Evolutionary conservation across 176 grass and related monocot genomes (phyloP).

Genomic region (bread wheat (Triticum aestivum)): IWGSC_CS_RefSeq_v2.1 NC_057806.1:428641693-428642192

Average conservation of each 20-base stretch:
- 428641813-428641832: conserved; percentile 83
- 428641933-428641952: conserved; percentile 83
- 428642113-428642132: conserved; percentile 36
- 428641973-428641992: conserved; percentile 83
- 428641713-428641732: neutral
- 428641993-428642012: conserved; percentile 90
- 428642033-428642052: conserved; percentile 61
- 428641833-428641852: conserved; percentile 97
- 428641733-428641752: neutral
- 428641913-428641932: conserved; percentile 39
- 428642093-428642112: conserved; percentile 2
- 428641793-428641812: conserved; percentile 94
- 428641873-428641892: conserved; percentile 84
- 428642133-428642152: conserved; percentile 58
- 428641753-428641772: neutral
- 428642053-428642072: conserved; percentile 34
- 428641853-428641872: conserved; percentile 95
- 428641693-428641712: conserved; percentile 3
- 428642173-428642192: conserved; percentile 95
- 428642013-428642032: conserved; percentile 67
- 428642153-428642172: conserved; percentile 94
- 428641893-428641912: neutral
- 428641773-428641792: conserved; percentile 51
- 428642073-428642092: conserved; percentile 41
- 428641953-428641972: conserved; percentile 74